Evolutionary conservation across 768 basidiomycete genomes (phyloP).

Genomic region (Lentinus tigrinus): DNA sequence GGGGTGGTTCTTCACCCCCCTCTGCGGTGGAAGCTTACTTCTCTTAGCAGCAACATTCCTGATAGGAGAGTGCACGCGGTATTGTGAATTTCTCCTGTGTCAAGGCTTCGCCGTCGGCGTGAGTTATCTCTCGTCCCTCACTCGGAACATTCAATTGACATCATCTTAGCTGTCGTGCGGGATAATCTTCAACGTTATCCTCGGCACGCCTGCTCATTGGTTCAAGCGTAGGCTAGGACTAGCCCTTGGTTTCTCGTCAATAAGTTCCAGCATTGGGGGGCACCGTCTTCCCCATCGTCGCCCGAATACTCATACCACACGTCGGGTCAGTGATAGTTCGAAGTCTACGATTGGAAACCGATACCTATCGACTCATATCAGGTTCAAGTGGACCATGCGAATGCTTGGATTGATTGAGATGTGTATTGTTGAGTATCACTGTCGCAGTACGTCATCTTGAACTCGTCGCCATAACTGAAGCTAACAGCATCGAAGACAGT

Average conservation of each 20-base stretch:
- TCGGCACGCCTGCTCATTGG: constrained; percentile 67
- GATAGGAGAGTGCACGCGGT: constrained; percentile 62
- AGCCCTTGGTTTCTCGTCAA: constrained; percentile 59
- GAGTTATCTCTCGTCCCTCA: constrained; percentile 30
- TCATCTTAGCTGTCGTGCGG: constrained; percentile 40
- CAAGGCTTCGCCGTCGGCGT: constrained; percentile 69
- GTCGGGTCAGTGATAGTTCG: constrained; percentile 50
- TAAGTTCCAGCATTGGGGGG: constrained; percentile 68
- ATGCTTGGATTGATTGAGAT: constrained; percentile 63
- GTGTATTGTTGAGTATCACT: constrained; percentile 32
- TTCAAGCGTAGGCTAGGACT: constrained; percentile 55
- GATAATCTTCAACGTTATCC: constrained; percentile 57
- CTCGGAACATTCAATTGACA: too few relatives aligned
- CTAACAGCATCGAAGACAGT: too few relatives aligned
- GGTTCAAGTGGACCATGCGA: constrained; percentile 75
- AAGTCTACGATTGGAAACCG: neutral
- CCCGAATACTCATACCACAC: constrained; percentile 48
- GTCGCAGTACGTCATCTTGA: too few relatives aligned
- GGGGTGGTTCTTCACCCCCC: constrained; percentile 57
- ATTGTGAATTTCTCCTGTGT: constrained; percentile 75
- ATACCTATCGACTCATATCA: constrained; percentile 22
- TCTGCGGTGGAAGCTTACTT: constrained; percentile 43
- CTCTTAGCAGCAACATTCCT: constrained; percentile 58
- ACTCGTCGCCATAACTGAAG: too few relatives aligned
- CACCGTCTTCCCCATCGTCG: constrained; percentile 59